Conservation (phyloP, 1,284 basidiomycete species). For the Salmacisia buchloeana region DNA sequence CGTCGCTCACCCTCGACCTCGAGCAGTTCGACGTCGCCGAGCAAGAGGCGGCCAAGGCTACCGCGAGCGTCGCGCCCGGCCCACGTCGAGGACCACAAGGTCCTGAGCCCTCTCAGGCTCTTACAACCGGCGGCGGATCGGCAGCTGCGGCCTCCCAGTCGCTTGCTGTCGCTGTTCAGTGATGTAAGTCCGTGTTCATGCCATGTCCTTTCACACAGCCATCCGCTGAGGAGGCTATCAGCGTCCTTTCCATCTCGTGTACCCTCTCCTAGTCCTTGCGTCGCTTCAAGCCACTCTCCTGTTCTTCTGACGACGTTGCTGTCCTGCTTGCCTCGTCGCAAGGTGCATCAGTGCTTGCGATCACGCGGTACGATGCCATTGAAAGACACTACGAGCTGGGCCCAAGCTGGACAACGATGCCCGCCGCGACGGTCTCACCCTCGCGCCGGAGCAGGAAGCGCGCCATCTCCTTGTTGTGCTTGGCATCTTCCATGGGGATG, state of each 20-base stretch:
- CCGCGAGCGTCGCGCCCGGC: neutral
- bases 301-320: too few species aligned
- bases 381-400: neutral
- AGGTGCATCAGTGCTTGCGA: too few species aligned
- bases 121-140: neutral
- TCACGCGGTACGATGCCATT: too few species aligned
- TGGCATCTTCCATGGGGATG: conserved; percentile 64
- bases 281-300: too few species aligned
- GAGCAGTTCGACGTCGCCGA: conserved; percentile 34
- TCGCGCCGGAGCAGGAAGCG: conserved; percentile 76
- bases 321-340: too few species aligned
- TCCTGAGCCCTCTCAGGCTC: neutral
- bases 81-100: neutral
- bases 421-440: conserved; percentile 91
- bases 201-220: too few species aligned
- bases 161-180: neutral
- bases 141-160: conserved; percentile 1
- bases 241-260: too few species aligned
- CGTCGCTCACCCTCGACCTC: conserved; percentile 81
- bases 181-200: too few species aligned
- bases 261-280: too few species aligned
- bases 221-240: too few species aligned
- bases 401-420: conserved; percentile 53
- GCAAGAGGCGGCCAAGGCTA: neutral
- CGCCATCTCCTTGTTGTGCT: conserved; percentile 94